These are phyloP conservation scores for Pythium diclinum DNA, from an alignment of 352 stramenopile genomes.

Conservation along the genomic window DNA sequence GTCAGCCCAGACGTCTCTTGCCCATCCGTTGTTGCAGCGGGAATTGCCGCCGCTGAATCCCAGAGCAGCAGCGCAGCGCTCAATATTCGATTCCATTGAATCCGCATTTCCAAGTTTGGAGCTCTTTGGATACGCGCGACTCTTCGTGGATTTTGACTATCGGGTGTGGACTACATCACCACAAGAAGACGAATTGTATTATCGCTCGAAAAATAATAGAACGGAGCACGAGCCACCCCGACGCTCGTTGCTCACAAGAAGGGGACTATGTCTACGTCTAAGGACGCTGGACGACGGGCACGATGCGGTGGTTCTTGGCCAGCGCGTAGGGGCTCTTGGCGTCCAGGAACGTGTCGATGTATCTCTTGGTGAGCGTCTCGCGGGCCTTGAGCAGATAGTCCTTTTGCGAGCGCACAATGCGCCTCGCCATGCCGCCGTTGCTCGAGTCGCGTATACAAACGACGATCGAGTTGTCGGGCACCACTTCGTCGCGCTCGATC, in stretches of 20 bases:
- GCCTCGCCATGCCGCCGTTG: constrained; percentile 28
- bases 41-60: neutral
- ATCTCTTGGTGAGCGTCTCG: constrained; percentile 59
- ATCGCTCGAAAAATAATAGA: no score
- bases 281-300: constrained; percentile 27
- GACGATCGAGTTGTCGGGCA: constrained; percentile 74
- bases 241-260: no score
- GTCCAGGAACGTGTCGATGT: constrained; percentile 71
- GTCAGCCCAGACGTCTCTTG: neutral
- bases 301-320: constrained; percentile 73
- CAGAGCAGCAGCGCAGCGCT: neutral
- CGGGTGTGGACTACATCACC: neutral
- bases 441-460: constrained; percentile 46
- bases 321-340: constrained; percentile 71
- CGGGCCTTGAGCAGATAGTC: constrained; percentile 62
- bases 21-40: neutral
- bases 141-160: neutral
- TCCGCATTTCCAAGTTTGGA: neutral
- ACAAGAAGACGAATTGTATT: no score
- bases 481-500: constrained; percentile 49
- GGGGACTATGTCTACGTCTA: neutral
- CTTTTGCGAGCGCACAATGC: constrained; percentile 57
- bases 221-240: no score
- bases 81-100: neutral
- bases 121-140: neutral